phyloP scores from a whole-genome alignment of 768 basidiomycete species.

The Pulveroboletus sp. region DNA sequence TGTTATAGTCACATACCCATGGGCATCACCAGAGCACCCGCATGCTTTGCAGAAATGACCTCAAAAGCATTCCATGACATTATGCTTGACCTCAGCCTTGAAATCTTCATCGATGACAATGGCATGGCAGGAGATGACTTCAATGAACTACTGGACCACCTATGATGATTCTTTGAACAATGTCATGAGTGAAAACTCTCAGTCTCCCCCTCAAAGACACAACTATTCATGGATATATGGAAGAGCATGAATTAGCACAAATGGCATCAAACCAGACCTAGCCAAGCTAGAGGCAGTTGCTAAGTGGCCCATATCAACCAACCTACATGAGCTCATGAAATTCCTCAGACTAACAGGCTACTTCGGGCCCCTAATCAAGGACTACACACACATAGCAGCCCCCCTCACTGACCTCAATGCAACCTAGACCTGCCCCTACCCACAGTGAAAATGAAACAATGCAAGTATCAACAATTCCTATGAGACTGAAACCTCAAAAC shows the following conservation, averaged over 20 bases:
- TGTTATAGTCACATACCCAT: conserved; percentile 37
- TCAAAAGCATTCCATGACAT: background rate
- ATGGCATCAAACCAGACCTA: background rate
- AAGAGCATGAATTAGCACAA: background rate
- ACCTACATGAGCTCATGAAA: background rate
- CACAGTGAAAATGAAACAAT: background rate
- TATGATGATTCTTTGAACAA: background rate
- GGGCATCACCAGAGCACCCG: conserved; percentile 38
- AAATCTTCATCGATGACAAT: background rate
- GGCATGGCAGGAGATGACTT: background rate
- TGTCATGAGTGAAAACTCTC: background rate
- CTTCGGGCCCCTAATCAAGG: conserved; percentile 5
- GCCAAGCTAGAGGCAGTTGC: conserved; percentile 3
- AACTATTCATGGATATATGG: conserved; percentile 10
- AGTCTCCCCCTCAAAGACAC: conserved; percentile 4
- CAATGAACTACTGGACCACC: background rate
- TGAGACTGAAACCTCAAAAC: background rate
- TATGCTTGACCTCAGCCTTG: background rate
- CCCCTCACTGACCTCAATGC: background rate
- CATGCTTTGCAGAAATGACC: background rate
- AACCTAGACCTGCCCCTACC: background rate
- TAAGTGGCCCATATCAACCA: background rate
- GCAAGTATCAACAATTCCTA: background rate
- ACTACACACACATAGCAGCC: conserved; percentile 3
- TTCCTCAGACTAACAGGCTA: conserved; percentile 11